These are phyloP conservation scores for Colletotrichum sp. DNA, from an alignment of 2,329 filamentous ascomycete species.

Conservation along the genomic window DNA sequence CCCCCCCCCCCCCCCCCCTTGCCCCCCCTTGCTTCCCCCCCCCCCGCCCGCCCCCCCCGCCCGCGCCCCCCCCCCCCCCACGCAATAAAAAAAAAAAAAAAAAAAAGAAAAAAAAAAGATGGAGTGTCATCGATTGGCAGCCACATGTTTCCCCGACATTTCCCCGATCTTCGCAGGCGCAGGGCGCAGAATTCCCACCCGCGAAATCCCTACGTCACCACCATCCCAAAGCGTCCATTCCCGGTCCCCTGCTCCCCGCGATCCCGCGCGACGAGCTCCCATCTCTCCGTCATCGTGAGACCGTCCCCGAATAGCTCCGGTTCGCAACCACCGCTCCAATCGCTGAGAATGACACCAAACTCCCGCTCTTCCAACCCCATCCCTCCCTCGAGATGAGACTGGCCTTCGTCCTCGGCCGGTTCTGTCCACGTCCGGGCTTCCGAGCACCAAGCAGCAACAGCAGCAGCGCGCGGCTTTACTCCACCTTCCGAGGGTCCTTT, in stretches of 20 bases:
- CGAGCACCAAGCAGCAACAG: conserved; percentile 28
- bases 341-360: conserved; percentile 23
- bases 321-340: background rate
- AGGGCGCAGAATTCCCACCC: conserved; percentile 23
- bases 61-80: too few species aligned
- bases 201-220: conserved; percentile 32
- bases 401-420: conserved; percentile 46
- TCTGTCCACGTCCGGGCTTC: conserved; percentile 44
- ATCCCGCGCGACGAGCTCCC: background rate
- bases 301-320: background rate
- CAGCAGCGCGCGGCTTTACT: conserved; percentile 20
- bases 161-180: conserved; percentile 22
- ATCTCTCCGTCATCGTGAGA: background rate
- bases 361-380: background rate
- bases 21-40: too few species aligned
- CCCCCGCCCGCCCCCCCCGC: too few species aligned
- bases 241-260: background rate
- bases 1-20: too few species aligned
- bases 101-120: background rate
- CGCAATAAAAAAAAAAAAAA: background rate
- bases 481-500: conserved; percentile 7
- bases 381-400: conserved; percentile 48
- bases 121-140: background rate
- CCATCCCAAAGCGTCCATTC: background rate
- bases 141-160: conserved; percentile 21